Base-by-base conservation (phyloP, 2,329 filamentous ascomycete species). In the Onygenales sp. region DNA sequence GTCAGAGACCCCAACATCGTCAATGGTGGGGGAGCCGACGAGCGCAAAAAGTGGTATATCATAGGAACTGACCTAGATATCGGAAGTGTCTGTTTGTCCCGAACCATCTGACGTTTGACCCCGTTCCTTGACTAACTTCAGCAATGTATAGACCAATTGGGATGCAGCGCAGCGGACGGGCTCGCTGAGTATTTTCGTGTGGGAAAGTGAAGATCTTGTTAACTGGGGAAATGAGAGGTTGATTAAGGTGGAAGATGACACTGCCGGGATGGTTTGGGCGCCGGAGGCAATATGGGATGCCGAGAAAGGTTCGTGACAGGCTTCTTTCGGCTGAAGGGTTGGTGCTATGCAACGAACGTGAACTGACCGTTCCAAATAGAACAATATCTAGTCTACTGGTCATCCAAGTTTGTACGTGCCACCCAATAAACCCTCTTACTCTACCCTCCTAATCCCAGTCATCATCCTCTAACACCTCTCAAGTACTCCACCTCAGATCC, bases 231-330 rank as follows among this genome's bases (percentile, higher is more conserved):
- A 66, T 10, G 77, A 80, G 60, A 66, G 76, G 5, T 66, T 81
- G 2, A 71, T 78, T 0, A 65, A 62, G 0, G 78, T 81, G 9
- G 78, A 81, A 58, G 72, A 78, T 54, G 63, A 64, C n/a, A 75
- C 71, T 3, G 79, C 77, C 0, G 79, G 78, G 3, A 81, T 81
- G 78, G 77, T 80, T 0, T 82, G 79, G 79, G 79, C 78, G 0
- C 79, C 79, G 0, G 75, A 77, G 50, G 78, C 78, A 0, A 74
- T 81, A 50, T 81, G 74, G 72, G 77, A 81, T 57, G 65, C 69
- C 0, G 63, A 66, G 1, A 72, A 74, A n/a, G 46, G 44, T 47
- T 13, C n/a, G 44, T 39, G 9, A 39, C 36, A 39, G 13, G 36
- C 35, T n/a, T 31, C 59, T 63, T 69, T 68, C 50, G 58, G 63